Conservation (phyloP, 352 stramenopile genomes). For the Pythium catenulatum region DNA sequence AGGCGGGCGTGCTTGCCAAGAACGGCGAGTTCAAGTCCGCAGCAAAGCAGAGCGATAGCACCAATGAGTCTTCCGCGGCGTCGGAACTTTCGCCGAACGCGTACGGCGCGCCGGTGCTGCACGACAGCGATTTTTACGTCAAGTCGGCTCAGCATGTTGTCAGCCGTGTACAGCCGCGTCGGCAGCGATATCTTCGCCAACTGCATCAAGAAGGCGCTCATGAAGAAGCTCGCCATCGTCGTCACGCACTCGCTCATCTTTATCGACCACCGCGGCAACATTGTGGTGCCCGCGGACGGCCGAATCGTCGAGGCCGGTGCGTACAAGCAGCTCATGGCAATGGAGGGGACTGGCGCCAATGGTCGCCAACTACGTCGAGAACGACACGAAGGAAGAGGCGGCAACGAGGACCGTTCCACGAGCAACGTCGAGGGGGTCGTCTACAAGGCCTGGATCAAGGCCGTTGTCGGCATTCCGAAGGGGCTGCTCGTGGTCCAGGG, state of each 20-base stretch:
- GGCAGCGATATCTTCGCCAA: slow-evolving; percentile 96
- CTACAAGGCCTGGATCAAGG: slow-evolving; percentile 81
- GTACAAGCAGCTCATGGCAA: slow-evolving; percentile 80
- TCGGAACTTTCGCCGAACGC: slow-evolving; percentile 40
- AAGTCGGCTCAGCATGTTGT: slow-evolving; percentile 98
- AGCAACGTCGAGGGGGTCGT: slow-evolving; percentile 84
- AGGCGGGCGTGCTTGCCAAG: slow-evolving; percentile 73
- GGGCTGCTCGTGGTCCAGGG: slow-evolving; percentile 74
- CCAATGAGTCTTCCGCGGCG: slow-evolving; percentile 68
- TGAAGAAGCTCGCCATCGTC: slow-evolving; percentile 95
- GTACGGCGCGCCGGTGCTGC: slow-evolving; percentile 67
- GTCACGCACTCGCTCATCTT: slow-evolving; percentile 95
- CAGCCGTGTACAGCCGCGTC: slow-evolving; percentile 98
- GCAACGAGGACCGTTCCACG: slow-evolving; percentile 83
- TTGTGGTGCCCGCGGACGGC: slow-evolving; percentile 81
- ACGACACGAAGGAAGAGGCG: slow-evolving; percentile 72
- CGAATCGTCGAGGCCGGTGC: slow-evolving; percentile 75
- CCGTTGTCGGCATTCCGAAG: slow-evolving; percentile 77
- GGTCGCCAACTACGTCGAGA: slow-evolving; percentile 82
- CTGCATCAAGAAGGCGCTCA: slow-evolving; percentile 93
- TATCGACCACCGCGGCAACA: slow-evolving; percentile 76
- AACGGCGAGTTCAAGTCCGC: slow-evolving; percentile 79
- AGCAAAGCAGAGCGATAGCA: slow-evolving; percentile 64
- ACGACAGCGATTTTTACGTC: slow-evolving; percentile 96
- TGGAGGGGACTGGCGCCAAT: slow-evolving; percentile 77